Evolutionary conservation across 495 filamentous ascomycete genomes (phyloP).

Genomic region (Xylaria longipes): DNA sequence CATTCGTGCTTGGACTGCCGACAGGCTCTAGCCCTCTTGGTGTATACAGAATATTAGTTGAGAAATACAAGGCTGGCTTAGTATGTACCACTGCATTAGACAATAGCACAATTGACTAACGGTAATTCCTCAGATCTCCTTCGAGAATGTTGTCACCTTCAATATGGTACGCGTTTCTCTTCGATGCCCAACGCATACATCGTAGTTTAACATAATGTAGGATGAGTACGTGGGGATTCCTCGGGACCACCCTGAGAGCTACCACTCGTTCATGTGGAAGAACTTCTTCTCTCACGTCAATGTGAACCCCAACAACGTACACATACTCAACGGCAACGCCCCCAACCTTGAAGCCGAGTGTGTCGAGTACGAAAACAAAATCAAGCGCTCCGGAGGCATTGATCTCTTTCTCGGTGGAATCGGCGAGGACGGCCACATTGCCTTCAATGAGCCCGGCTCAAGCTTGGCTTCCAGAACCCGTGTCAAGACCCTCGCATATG

Average conservation of each 20-base stretch:
- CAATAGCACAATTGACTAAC: conserved; percentile 8
- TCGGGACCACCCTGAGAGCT: conserved; percentile 80
- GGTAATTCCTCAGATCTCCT: conserved; percentile 63
- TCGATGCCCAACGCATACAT: conserved; percentile 5
- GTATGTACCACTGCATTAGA: conserved; percentile 33
- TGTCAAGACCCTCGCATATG: conserved; percentile 86
- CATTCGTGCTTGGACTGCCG: conserved; percentile 84
- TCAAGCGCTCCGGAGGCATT: conserved; percentile 76
- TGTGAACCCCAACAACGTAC: conserved; percentile 77
- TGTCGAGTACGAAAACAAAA: conserved; percentile 78
- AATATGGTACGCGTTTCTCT: conserved; percentile 72
- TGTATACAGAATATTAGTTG: conserved; percentile 79
- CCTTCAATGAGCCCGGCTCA: conserved; percentile 89
- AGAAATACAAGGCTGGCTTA: conserved; percentile 75
- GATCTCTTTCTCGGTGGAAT: conserved; percentile 87
- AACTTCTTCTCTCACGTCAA: conserved; percentile 90
- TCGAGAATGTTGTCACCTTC: conserved; percentile 87
- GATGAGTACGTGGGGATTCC: conserved; percentile 88
- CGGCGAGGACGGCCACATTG: conserved; percentile 85
- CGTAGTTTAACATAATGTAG: conserved; percentile 47
- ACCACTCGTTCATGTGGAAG: conserved; percentile 91
- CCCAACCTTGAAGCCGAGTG: conserved; percentile 78
- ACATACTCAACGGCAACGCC: conserved; percentile 87
- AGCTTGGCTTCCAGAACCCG: conserved; percentile 78
- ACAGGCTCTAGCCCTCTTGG: conserved; percentile 80